These are phyloP conservation scores for Boletus tomentosulus DNA, from an alignment of 768 basidiomycete species.

Conservation along the genomic window DNA sequence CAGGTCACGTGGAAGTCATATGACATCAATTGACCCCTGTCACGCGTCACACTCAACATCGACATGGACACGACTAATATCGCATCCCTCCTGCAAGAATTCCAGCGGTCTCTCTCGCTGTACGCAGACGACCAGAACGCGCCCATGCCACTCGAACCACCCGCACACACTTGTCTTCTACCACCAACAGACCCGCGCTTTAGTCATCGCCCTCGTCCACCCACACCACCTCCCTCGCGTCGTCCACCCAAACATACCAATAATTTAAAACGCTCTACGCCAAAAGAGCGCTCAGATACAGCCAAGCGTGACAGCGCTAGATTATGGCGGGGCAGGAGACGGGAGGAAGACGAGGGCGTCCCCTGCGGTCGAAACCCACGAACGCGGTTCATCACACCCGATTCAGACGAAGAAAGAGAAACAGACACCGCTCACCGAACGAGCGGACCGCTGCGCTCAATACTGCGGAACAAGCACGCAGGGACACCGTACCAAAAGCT, in stretches of 20 bases:
- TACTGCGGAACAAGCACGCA: slow-evolving; percentile 11
- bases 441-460: slow-evolving; percentile 10
- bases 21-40: slow-evolving; percentile 20
- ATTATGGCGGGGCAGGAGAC: not conserved
- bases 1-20: slow-evolving; percentile 18
- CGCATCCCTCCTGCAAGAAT: not conserved
- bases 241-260: not conserved
- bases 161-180: not conserved
- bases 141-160: not conserved
- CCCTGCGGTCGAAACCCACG: slow-evolving; percentile 1
- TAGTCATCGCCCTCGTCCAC: not conserved
- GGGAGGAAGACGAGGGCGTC: not conserved
- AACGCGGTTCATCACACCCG: slow-evolving; percentile 13
- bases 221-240: not conserved
- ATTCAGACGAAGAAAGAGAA: not conserved
- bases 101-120: not conserved
- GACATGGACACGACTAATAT: not conserved
- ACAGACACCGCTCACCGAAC: not conserved
- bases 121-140: not conserved
- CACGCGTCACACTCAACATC: not conserved
- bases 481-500: slow-evolving; percentile 8
- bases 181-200: not conserved
- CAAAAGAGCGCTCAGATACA: not conserved
- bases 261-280: not conserved
- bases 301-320: not conserved